Evolutionary conservation across 2,329 filamentous ascomycete species (phyloP).

Genomic region (Paecilomyces formosus): DNA sequence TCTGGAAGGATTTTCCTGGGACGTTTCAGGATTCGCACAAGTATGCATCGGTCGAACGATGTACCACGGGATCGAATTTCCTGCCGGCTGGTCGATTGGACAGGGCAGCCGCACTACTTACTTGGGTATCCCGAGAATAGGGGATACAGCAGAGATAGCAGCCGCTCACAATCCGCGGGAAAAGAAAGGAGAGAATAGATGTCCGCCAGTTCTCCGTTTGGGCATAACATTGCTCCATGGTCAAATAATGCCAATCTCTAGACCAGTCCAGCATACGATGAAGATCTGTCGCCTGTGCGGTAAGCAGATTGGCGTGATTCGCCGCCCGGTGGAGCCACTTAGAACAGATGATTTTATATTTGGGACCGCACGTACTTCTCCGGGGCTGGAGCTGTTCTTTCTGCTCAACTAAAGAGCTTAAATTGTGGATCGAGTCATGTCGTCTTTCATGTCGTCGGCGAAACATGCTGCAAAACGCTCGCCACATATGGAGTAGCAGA

Average conservation of each 20-base stretch:
- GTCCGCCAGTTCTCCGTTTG: neutral
- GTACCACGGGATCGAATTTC: neutral
- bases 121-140: too few relatives aligned
- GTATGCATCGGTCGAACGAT: neutral
- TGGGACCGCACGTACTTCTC: neutral
- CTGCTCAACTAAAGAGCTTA: neutral
- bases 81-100: neutral
- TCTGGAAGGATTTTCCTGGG: neutral
- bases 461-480: neutral
- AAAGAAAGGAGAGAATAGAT: neutral
- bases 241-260: neutral
- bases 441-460: neutral
- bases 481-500: neutral
- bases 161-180: neutral
- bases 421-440: neutral
- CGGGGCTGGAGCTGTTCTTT: neutral
- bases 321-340: neutral
- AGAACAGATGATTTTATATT: neutral
- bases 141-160: neutral
- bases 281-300: neutral
- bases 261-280: neutral
- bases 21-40: neutral
- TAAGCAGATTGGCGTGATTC: neutral
- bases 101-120: too few relatives aligned
- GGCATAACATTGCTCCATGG: neutral